Evolutionary conservation across 1,139 yeast species (phyloP).

Genomic region (Hyphopichia buzzinii): DNA sequence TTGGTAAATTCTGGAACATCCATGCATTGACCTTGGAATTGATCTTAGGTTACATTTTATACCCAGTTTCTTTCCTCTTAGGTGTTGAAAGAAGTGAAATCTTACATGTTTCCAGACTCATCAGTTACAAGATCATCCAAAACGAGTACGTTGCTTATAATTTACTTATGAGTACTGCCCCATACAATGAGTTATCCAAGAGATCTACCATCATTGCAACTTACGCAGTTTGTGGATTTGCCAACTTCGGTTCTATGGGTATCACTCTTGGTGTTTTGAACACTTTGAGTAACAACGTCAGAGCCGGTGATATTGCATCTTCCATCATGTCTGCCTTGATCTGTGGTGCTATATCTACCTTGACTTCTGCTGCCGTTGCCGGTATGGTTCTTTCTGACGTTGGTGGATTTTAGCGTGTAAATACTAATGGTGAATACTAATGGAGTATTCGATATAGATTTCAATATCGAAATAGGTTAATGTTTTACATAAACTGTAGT

Average conservation of each 20-base stretch:
- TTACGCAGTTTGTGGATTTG: slow-evolving; percentile 64
- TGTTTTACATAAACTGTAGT: too few relatives aligned
- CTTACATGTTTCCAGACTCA: slow-evolving; percentile 48
- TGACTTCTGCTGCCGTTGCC: slow-evolving; percentile 62
- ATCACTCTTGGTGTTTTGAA: slow-evolving; percentile 64
- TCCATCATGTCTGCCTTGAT: slow-evolving; percentile 51
- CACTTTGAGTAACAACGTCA: slow-evolving; percentile 52
- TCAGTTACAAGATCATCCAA: slow-evolving; percentile 60
- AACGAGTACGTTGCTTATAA: slow-evolving; percentile 63
- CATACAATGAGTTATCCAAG: slow-evolving; percentile 48
- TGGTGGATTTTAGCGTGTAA: slow-evolving; percentile 15
- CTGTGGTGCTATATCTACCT: slow-evolving; percentile 56
- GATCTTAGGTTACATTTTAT: slow-evolving; percentile 57
- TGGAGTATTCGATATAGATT: too few relatives aligned
- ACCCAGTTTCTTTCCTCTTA: slow-evolving; percentile 60
- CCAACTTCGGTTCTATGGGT: slow-evolving; percentile 64
- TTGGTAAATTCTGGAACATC: slow-evolving; percentile 64
- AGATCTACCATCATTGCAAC: slow-evolving; percentile 62
- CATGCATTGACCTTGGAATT: slow-evolving; percentile 51
- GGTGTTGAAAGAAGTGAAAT: slow-evolving; percentile 62
- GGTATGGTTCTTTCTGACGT: slow-evolving; percentile 65
- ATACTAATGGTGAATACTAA: too few relatives aligned
- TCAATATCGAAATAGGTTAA: too few relatives aligned
- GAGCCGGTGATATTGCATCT: slow-evolving; percentile 49
- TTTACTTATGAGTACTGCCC: slow-evolving; percentile 40